These are phyloP conservation scores for Diospyros kaki DNA, from an alignment of 148 eudicot genomes.

Conservation along the genomic window DNA sequence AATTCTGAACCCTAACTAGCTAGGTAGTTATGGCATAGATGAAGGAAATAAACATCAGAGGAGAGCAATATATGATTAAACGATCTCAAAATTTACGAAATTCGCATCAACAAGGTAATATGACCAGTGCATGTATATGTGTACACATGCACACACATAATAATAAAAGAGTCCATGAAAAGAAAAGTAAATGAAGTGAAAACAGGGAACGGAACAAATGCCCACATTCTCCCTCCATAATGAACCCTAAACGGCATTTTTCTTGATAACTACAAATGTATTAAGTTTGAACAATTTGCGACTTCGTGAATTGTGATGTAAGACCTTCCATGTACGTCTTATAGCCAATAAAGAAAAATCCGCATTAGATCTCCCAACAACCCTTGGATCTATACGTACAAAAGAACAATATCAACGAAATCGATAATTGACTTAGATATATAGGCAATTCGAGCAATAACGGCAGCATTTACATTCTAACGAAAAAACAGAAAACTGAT, in stretches of 20 bases:
- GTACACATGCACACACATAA: neutral
- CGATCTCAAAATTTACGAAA: neutral
- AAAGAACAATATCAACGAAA: neutral
- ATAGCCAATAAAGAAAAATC: neutral
- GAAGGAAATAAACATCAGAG: neutral
- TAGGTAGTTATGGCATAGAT: neutral
- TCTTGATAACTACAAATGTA: no score
- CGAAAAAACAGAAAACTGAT: neutral
- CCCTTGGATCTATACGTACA: slow-evolving; percentile 1
- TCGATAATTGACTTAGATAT: neutral
- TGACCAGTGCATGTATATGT: neutral
- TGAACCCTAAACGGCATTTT: slow-evolving; percentile 1
- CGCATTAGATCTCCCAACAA: slow-evolving; percentile 1
- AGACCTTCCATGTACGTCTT: neutral
- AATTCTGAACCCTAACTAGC: neutral
- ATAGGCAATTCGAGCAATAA: neutral
- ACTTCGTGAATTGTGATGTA: neutral
- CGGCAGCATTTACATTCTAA: neutral
- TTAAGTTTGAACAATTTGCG: neutral
- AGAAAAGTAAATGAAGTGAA: neutral
- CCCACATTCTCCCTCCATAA: neutral
- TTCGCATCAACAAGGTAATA: neutral
- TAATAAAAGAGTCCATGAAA: neutral
- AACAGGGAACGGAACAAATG: neutral
- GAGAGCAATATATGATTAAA: neutral